These are phyloP conservation scores for Geotrichum aggregatum DNA, from an alignment of 1,139 yeast species.

Conservation along the genomic window DNA sequence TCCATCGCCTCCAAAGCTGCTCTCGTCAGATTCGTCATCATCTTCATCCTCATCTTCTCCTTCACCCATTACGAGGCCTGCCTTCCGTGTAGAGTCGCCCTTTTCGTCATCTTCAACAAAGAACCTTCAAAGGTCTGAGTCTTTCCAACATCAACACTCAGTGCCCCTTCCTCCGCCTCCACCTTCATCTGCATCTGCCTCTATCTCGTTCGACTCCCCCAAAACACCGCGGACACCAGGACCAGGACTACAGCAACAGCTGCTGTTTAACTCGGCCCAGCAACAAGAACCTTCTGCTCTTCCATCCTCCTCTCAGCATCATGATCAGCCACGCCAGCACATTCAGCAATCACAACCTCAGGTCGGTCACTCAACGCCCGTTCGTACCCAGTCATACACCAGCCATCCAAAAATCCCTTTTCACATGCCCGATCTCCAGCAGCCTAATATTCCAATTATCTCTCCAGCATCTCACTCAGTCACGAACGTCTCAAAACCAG, in stretches of 20 bases:
- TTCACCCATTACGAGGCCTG: conserved; percentile 2
- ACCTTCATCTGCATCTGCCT: neutral
- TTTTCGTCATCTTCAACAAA: neutral
- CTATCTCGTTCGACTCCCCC: neutral
- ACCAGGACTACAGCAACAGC: neutral
- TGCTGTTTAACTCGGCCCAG: neutral
- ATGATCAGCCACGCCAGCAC: neutral
- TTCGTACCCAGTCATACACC: no score
- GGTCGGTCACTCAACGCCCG: no score
- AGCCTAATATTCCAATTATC: neutral
- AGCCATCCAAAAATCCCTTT: neutral
- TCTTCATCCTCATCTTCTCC: conserved; percentile 2
- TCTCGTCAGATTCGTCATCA: neutral
- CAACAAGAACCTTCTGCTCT: conserved; percentile 1
- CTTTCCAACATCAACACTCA: neutral
- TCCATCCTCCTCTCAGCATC: neutral
- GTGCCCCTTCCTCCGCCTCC: neutral
- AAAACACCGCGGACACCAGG: conserved; percentile 5
- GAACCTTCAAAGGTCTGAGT: neutral
- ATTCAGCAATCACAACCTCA: neutral
- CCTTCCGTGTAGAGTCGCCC: conserved; percentile 1
- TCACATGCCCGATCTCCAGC: conserved; percentile 1
- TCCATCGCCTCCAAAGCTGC: neutral
- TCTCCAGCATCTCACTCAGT: neutral
- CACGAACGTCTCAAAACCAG: neutral